Percentiles rank a stretch among this genome's conserved stretches.
phyloP scores from a whole-genome alignment of 768 basidiomycete genomes.

The Pleurotus citrinopileatus region DNA sequence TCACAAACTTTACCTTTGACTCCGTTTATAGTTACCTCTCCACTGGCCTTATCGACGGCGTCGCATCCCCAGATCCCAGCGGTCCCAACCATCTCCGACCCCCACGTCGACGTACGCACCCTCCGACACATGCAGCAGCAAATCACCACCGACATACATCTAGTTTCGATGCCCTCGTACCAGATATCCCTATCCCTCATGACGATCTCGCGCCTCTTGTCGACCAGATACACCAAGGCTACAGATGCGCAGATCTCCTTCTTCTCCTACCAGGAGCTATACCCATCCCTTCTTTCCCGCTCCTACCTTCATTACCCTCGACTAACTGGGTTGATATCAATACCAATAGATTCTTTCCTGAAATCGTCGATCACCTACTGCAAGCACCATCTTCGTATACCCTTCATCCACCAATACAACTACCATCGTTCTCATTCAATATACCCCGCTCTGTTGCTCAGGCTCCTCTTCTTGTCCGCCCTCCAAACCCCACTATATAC shows the following conservation, averaged over 20 bases:
- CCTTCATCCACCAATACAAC: conserved; percentile 43
- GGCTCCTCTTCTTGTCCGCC: conserved; percentile 72
- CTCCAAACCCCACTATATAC: conserved; percentile 48
- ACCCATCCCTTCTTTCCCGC: conserved; percentile 71
- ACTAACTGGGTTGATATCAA: conserved; percentile 57
- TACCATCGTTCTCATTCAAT: conserved; percentile 19
- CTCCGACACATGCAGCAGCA: conserved; percentile 9
- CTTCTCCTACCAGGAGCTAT: conserved; percentile 70
- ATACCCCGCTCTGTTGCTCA: conserved; percentile 36
- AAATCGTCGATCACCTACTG: conserved; percentile 42
- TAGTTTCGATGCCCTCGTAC: conserved; percentile 28
- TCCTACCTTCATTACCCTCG: conserved; percentile 53
- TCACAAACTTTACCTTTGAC: conserved; percentile 86
- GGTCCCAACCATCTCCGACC: conserved; percentile 9
- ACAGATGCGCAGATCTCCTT: conserved; percentile 68
- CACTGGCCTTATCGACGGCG: conserved; percentile 46
- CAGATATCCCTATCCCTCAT: conserved; percentile 54
- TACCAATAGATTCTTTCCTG: conserved; percentile 40
- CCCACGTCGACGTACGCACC: not conserved
- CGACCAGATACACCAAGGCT: conserved; percentile 59
- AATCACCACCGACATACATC: conserved; percentile 11
- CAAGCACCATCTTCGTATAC: conserved; percentile 23
- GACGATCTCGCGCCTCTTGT: conserved; percentile 57
- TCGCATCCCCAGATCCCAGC: conserved; percentile 14
- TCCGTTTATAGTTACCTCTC: conserved; percentile 79